Evolutionary conservation across 805 yeast species (phyloP).

Genomic region (Starmerella floricola): DNA sequence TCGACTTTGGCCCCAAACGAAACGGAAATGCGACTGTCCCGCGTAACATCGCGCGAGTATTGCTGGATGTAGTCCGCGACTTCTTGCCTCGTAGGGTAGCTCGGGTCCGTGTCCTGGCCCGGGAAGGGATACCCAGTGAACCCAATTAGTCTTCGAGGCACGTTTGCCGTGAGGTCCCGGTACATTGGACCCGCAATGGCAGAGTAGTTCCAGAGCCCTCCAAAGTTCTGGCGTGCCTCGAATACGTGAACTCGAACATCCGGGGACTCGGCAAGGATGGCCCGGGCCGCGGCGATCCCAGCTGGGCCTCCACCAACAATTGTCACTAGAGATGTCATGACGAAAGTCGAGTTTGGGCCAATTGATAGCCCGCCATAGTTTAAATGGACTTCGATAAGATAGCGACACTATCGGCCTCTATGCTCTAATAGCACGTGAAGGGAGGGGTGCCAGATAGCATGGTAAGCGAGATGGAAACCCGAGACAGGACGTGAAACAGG

Average conservation of each 20-base stretch:
- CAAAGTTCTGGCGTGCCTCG: slow-evolving; percentile 45
- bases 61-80: slow-evolving; percentile 47
- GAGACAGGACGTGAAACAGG: no score
- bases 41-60: slow-evolving; percentile 38
- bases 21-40: slow-evolving; percentile 24
- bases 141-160: slow-evolving; percentile 54
- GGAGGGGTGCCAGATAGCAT: no score
- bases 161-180: slow-evolving; percentile 55
- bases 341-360: neutral
- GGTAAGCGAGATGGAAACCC: no score
- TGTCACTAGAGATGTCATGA: slow-evolving; percentile 33
- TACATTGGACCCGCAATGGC: slow-evolving; percentile 43
- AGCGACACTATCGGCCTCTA: no score
- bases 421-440: no score
- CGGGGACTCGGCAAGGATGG: slow-evolving; percentile 40
- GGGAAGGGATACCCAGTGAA: slow-evolving; percentile 44
- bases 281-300: slow-evolving; percentile 57
- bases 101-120: slow-evolving; percentile 28
- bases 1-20: slow-evolving; percentile 39
- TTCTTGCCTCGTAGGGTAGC: slow-evolving; percentile 48
- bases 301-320: slow-evolving; percentile 71
- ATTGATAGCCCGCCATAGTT: no score
- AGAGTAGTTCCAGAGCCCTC: slow-evolving; percentile 66
- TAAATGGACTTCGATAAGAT: no score
- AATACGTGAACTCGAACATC: slow-evolving; percentile 41